These are phyloP conservation scores for Phytopythium ostracodes DNA, from an alignment of 352 stramenopile species.

Conservation along the genomic window DNA sequence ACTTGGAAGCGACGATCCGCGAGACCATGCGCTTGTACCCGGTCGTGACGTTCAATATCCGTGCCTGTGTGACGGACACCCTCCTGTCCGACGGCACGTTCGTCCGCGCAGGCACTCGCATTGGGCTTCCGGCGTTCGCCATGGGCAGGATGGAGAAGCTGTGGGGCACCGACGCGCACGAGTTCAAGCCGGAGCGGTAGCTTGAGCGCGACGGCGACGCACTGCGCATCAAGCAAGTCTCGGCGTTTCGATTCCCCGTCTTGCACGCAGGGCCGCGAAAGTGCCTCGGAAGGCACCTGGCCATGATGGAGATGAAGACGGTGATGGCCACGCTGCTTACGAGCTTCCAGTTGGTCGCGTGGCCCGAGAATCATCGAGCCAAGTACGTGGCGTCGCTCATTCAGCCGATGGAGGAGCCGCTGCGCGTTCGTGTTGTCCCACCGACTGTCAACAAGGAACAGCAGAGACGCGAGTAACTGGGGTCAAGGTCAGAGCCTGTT, in stretches of 20 bases:
- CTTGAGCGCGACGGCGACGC: constrained; percentile 17
- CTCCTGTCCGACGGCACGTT: constrained; percentile 25
- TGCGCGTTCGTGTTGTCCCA: not conserved
- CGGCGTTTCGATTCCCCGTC: constrained; percentile 27
- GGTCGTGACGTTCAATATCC: constrained; percentile 32
- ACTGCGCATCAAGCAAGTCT: constrained; percentile 10
- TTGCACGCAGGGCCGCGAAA: constrained; percentile 30
- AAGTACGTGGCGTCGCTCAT: constrained; percentile 6
- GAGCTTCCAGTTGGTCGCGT: constrained; percentile 31
- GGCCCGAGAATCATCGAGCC: not conserved
- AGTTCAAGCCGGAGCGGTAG: constrained; percentile 66
- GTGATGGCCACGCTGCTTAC: constrained; percentile 20
- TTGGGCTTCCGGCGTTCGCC: constrained; percentile 23
- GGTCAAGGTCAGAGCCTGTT: not conserved
- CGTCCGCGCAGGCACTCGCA: constrained; percentile 18
- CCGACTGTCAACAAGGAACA: too few species aligned
- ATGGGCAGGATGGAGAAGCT: constrained; percentile 24
- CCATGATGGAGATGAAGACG: constrained; percentile 53
- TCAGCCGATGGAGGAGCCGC: not conserved
- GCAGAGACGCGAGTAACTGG: not conserved
- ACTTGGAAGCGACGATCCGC: constrained; percentile 30
- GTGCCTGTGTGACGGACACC: constrained; percentile 19
- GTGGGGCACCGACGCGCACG: constrained; percentile 48
- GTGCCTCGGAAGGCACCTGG: constrained; percentile 31
- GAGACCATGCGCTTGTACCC: constrained; percentile 54